Percentiles rank a stretch among this genome's conserved stretches.
Conservation (phyloP, 768 basidiomycete species). For the Mycena galopus region DNA sequence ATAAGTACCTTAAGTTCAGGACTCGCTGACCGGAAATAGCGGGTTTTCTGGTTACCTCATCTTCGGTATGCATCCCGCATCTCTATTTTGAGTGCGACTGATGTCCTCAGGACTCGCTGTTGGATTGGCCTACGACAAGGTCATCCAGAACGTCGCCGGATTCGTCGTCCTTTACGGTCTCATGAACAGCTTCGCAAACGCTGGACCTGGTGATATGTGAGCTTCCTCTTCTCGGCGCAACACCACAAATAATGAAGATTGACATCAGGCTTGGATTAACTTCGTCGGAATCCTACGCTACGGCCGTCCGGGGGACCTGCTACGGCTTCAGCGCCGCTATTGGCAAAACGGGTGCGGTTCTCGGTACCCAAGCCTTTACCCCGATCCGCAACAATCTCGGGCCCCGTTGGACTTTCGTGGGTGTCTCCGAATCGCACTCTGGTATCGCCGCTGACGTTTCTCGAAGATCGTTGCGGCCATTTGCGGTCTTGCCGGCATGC, state of each 20-base stretch:
- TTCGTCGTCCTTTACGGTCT: conserved; percentile 81
- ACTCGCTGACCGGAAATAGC: conserved; percentile 48
- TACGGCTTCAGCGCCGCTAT: conserved; percentile 78
- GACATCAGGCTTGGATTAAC: conserved; percentile 26
- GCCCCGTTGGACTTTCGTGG: conserved; percentile 57
- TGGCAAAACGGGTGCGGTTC: conserved; percentile 79
- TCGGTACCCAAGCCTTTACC: conserved; percentile 79
- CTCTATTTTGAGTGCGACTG: conserved; percentile 9
- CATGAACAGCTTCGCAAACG: conserved; percentile 65
- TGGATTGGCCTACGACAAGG: conserved; percentile 71
- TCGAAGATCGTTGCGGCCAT: conserved; percentile 59
- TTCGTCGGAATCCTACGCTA: conserved; percentile 32
- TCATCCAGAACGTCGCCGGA: conserved; percentile 70
- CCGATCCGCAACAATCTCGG: conserved; percentile 79
- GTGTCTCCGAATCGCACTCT: not conserved
- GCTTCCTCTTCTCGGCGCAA: not conserved
- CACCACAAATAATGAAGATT: not conserved
- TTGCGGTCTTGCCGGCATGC: conserved; percentile 71
- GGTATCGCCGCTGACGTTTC: not conserved
- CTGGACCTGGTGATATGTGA: conserved; percentile 76
- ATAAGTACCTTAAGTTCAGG: not conserved
- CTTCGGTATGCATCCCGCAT: conserved; percentile 53
- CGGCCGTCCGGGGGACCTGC: conserved; percentile 64
- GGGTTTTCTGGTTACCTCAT: conserved; percentile 78
- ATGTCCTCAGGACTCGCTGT: conserved; percentile 62